Base-by-base conservation (phyloP, 805 yeast species). In the Spathaspora sp. region DNA sequence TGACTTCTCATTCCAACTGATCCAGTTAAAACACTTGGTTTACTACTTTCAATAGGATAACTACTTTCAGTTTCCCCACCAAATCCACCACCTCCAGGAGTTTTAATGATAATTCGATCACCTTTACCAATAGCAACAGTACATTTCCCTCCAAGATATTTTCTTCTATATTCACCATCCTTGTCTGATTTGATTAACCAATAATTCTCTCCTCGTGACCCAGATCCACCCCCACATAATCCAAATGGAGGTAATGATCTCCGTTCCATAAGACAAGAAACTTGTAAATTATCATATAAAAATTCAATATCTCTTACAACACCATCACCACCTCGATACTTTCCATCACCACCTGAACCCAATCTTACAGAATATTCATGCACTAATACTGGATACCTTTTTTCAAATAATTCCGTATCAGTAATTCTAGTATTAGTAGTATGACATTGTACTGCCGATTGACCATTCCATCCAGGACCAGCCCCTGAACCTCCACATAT, bases 401-500 rank as follows among this genome's bases (percentile, higher is more conserved):
- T 85, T 66, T 91, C 97, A 62, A 91, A 85, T 11, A 91, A 79
- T 67, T 91, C 97, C 5, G 91, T 85, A 64, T 91, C 97, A 0
- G 97, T 91, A 68, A 91, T 89, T 62, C 96, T 78, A 1, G 97
- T 91, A 68, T 91, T 91, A 26, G 97, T 92, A 85, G 93, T 91
- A 66, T 91, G 94, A 5, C 96, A 88, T 61, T 91, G 97, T 2
- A 91, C 96, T n/a, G 89, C 97, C 53, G 86, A 79, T 48, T 85
- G 86, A 44, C 97, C 97, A 59, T 86, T 70, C 92, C 96, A 90
- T 1, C 83, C 83, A 1, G 86, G 80, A 0, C 93, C 91, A 2
- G 97, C 97, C 47, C 97, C 97, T 44, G 91, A 87, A 0, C 97
- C 97, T 53, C 97, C 97, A 52, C 96, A 94, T 54, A 92, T 90